Base-by-base conservation (phyloP, 1,284 basidiomycete species). In the Paramarasmius palmivorus region DNA sequence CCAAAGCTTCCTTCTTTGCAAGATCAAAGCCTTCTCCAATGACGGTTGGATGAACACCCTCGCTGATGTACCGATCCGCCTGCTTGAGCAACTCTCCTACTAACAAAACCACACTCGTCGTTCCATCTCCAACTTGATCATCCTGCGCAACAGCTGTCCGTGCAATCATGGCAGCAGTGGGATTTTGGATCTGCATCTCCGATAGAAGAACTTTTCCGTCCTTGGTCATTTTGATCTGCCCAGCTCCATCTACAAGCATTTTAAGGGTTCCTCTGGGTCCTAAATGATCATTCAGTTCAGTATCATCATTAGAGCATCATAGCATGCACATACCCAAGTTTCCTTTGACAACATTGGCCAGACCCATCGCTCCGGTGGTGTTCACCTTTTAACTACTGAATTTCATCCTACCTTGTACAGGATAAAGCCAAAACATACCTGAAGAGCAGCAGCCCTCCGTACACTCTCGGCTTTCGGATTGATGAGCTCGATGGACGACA, bases 161-260 rank as follows among this genome's bases (percentile, higher is more conserved):
- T 38, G 97, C 97, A 68, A 99, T 96, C 94, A 99, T 98, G 39
- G 97, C 95, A 9, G 97, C 97, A 9, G 97, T 99, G 17, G 97
- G 97, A 72, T 99, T 99, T 71, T 97, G 95, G 65, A 99, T 99
- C 78, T 99, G 97, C 97, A 99, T 99, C 77, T 99, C 97, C 39
- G 95, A 98, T 53, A 99, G 82, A 52, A 99, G 77, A 41, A 98
- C 96, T 76, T 99, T 99, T 63, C 97, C 97, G 68, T 99, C 97
- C 79, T 99, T 99, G 63, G 97, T 99, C 93, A 99, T 97, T 82
- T 98, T 99, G 73, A 99, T 95, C 78, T 97, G 94, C 14, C 97
- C 97, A n/a, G 95, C 82, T 56, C 97, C 97, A 73, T 99, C 97
- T 45, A 99, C 97, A 44, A 99, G 87, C 95, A 99, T 98, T 80